These are phyloP conservation scores for Phaseolus lunatus DNA, from an alignment of 306 rosid genomes.

Conservation along the genomic window DNA sequence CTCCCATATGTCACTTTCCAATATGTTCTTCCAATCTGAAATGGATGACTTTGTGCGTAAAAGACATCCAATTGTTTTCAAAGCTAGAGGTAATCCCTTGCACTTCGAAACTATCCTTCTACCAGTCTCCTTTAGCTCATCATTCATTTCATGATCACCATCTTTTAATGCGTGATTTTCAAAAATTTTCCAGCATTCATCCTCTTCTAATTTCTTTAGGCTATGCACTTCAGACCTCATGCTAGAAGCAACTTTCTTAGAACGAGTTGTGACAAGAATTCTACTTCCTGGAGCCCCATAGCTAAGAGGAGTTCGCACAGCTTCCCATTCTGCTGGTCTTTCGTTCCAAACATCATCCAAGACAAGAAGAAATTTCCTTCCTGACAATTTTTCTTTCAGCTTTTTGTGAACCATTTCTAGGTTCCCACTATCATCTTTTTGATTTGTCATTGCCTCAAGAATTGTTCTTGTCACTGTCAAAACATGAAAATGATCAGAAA, in stretches of 20 bases:
- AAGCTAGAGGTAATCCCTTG: neutral
- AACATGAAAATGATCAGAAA: neutral
- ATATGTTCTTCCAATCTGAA: neutral
- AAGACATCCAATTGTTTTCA: neutral
- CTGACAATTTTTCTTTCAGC: neutral
- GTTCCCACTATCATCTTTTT: neutral
- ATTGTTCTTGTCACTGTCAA: neutral
- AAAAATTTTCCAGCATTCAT: neutral
- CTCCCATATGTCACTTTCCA: neutral
- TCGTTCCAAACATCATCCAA: neutral
- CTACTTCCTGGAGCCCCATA: constrained; percentile 8
- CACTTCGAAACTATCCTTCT: neutral
- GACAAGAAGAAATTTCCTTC: neutral
- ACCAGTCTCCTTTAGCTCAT: neutral
- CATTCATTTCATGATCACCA: neutral
- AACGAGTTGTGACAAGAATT: constrained; percentile 1
- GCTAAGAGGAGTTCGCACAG: neutral
- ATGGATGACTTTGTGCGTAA: neutral
- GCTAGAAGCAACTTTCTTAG: neutral
- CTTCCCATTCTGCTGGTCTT: neutral
- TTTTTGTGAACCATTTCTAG: neutral
- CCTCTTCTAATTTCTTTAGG: neutral
- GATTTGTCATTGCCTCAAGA: neutral
- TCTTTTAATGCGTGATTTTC: neutral
- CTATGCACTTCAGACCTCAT: neutral